Conservation (phyloP, 192 early-diverging fungal genomes). For the Phycomyces nitens region DNA sequence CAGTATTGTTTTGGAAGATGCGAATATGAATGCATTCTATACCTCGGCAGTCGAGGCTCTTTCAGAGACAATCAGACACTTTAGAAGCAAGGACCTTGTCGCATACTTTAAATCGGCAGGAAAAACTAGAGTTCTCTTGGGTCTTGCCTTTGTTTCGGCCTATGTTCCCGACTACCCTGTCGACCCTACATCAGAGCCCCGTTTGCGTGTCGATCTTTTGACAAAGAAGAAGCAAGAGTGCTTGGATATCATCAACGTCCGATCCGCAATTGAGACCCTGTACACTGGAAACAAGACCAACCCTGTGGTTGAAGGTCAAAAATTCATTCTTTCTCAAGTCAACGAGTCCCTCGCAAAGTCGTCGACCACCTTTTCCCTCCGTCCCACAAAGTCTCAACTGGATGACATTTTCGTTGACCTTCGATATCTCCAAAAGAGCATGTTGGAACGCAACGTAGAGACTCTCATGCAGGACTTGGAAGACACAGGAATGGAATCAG, state of each 20-base stretch:
- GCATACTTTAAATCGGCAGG: constrained; percentile 39
- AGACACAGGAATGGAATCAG: constrained; percentile 31
- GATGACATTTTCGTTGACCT: constrained; percentile 52
- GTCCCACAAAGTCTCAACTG: constrained; percentile 64
- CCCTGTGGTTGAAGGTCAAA: constrained; percentile 24
- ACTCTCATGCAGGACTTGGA: constrained; percentile 46
- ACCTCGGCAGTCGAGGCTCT: constrained; percentile 17
- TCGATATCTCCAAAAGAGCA: constrained; percentile 29
- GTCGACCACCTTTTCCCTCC: constrained; percentile 50
- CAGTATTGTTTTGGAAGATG: not conserved
- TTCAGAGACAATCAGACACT: constrained; percentile 11
- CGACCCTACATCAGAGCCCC: constrained; percentile 80
- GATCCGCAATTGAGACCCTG: constrained; percentile 48
- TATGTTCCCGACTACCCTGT: constrained; percentile 79
- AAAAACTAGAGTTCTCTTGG: constrained; percentile 55
- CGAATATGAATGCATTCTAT: constrained; percentile 9
- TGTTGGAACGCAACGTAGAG: constrained; percentile 36
- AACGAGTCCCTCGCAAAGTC: constrained; percentile 37
- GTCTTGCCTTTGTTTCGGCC: constrained; percentile 56
- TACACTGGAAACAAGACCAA: constrained; percentile 62
- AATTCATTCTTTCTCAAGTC: constrained; percentile 30
- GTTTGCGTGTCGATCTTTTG: constrained; percentile 61
- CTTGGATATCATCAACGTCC: constrained; percentile 56
- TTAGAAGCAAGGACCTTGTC: constrained; percentile 1
- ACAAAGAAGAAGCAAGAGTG: constrained; percentile 47